Evolutionary conservation across 192 early-diverging fungal genomes (phyloP).

Genomic region (Coemansia sp.): DNA sequence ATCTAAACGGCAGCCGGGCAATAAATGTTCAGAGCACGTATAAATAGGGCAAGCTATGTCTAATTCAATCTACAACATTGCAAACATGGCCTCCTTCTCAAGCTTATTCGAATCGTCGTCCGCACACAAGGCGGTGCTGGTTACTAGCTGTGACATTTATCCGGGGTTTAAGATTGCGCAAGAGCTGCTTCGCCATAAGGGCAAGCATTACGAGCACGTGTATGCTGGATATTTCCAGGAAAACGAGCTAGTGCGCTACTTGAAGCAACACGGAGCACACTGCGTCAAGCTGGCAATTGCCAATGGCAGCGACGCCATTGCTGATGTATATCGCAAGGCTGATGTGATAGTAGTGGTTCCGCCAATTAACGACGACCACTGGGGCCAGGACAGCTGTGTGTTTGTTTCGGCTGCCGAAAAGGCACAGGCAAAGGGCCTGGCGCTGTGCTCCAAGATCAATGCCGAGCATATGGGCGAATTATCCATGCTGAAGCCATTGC

Average conservation of each 20-base stretch:
- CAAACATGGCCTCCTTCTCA: conserved; percentile 34
- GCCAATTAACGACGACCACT: conserved; percentile 36
- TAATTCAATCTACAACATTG: no score
- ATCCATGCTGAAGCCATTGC: conserved; percentile 29
- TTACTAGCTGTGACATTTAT: conserved; percentile 47
- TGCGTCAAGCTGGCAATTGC: conserved; percentile 20
- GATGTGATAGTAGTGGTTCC: conserved; percentile 45
- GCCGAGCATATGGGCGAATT: conserved; percentile 23
- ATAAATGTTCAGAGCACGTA: no score
- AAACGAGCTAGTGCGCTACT: conserved; percentile 33
- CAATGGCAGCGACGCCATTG: conserved; percentile 28
- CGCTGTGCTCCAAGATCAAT: conserved; percentile 45
- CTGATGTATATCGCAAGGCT: conserved; percentile 30
- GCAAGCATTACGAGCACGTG: conserved; percentile 25
- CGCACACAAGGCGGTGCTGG: conserved; percentile 27
- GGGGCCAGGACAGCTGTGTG: conserved; percentile 25
- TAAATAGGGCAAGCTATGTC: no score
- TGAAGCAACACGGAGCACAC: conserved; percentile 37
- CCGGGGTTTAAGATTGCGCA: conserved; percentile 32
- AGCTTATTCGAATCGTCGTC: conserved; percentile 21
- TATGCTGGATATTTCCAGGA: conserved; percentile 29
- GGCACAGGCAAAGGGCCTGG: conserved; percentile 42
- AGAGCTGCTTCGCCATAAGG: conserved; percentile 26
- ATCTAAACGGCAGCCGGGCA: no score
- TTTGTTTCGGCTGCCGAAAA: conserved; percentile 33